A percentile compares a stretch with the other conserved stretches of the same genome.
Conservation (phyloP, 805 yeast species). For the Hanseniaspora valbyensis region DNA sequence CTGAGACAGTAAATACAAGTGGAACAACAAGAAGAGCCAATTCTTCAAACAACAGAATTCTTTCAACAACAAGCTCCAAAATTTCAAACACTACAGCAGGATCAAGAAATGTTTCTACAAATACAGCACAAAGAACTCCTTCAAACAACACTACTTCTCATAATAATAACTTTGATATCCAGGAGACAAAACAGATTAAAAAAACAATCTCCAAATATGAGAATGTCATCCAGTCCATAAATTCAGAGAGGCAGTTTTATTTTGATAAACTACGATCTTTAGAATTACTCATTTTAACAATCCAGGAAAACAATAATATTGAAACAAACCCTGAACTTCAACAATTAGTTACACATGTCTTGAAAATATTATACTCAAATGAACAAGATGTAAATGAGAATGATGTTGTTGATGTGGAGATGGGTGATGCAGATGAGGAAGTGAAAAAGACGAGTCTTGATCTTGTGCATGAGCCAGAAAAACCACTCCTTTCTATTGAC, state of each 20-base stretch:
- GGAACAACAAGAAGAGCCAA: not conserved
- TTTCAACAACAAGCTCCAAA: not conserved
- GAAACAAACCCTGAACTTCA: slow-evolving; percentile 28
- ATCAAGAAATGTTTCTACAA: not conserved
- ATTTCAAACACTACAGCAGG: not conserved
- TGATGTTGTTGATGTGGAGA: slow-evolving; percentile 20
- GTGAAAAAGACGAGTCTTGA: slow-evolving; percentile 18
- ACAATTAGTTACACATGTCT: slow-evolving; percentile 48
- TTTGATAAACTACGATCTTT: slow-evolving; percentile 81
- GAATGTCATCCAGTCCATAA: slow-evolving; percentile 52
- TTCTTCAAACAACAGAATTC: not conserved
- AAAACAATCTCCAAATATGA: slow-evolving; percentile 47
- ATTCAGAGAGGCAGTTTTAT: slow-evolving; percentile 80
- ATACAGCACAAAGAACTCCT: not conserved
- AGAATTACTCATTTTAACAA: slow-evolving; percentile 64
- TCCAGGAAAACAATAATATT: slow-evolving; percentile 38
- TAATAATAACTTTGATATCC: not conserved
- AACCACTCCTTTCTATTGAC: slow-evolving; percentile 1
- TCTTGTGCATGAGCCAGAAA: not conserved
- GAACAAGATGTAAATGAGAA: slow-evolving; percentile 44
- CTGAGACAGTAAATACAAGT: not conserved
- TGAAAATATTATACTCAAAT: slow-evolving; percentile 65
- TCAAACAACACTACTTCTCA: not conserved
- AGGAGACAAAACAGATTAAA: slow-evolving; percentile 15
- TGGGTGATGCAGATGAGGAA: slow-evolving; percentile 31